Evolutionary conservation across 2,329 filamentous ascomycete genomes (phyloP), one percentile per base, ranked within the genome.

Genomic region (Pseudogymnoascus sp.): DNA sequence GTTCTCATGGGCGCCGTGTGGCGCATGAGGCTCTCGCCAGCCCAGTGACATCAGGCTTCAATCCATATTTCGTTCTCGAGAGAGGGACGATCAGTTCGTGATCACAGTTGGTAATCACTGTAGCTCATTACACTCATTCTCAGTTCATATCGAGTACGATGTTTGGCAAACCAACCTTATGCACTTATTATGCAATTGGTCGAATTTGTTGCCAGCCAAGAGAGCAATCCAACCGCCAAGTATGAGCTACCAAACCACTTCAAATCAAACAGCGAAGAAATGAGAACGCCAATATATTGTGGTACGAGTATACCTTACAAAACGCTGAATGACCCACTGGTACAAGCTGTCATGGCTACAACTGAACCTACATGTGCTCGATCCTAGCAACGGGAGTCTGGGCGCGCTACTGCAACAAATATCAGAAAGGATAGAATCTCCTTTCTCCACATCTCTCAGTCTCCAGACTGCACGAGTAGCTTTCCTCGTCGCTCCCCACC

Each of bases 21-120:
- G 47, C 47, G 47, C n/a, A 33, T 53, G 47, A 53, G 47, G 47
- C 47, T 53, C 47, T 33, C 25, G 6, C 47, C 47, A 33, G 47
- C 14, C 41, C 14, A 4, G 8, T 3, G 30, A 9, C 30, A 11
- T 33, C 22, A 53, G 14, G n/a, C n/a, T 11, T 30, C 43, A 33
- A 18, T 33, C 25, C 28, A 11, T 18, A 22, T 53, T 6, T 9
- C 25, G 3, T n/a, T 15, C 14, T 33, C 7, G 2, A 9, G n/a
- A 11, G 9, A 53, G 9, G 43, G 6, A 3, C 22, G 22, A 25
- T 2, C 22, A 25, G 22, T 25, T 2, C 14, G 7, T 15, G 43
- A 25, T 14, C 14, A 25, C 22, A 25, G n/a, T 30, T 30, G 8
- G 12, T 12, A 4, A 33, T 9, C 9, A 14, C 9, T 33, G 28